Evolutionary conservation across 1,284 basidiomycete species (phyloP).

Genomic region (Ustilago cynodontis): DNA sequence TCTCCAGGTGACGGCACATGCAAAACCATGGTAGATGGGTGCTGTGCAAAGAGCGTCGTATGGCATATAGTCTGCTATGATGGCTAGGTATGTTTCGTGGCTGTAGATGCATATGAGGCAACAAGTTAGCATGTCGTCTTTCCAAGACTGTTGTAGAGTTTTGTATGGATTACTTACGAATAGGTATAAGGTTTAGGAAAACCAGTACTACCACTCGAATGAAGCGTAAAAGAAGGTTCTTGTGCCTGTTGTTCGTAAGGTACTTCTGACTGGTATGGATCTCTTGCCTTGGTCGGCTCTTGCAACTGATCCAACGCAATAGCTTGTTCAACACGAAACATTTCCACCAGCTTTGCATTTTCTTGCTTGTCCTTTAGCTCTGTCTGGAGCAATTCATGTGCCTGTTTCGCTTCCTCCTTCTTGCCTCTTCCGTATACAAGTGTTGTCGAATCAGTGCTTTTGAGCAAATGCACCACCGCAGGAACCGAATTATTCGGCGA

Average conservation of each 20-base stretch:
- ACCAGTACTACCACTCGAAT: conserved; percentile 54
- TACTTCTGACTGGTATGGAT: conserved; percentile 18
- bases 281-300: conserved; percentile 3
- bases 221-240: conserved; percentile 31
- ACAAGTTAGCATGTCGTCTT: no score
- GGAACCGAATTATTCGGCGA: conserved; percentile 54
- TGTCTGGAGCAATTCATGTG: conserved; percentile 5
- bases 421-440: conserved; percentile 19
- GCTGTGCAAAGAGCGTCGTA: conserved; percentile 36
- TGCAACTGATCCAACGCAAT: conserved; percentile 18
- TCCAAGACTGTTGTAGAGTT: no score
- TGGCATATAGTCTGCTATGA: conserved; percentile 27
- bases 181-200: conserved; percentile 47
- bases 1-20: conserved; percentile 35
- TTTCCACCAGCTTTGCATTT: background rate
- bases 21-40: conserved; percentile 52
- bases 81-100: conserved; percentile 29
- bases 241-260: conserved; percentile 23
- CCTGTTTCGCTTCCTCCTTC: conserved; percentile 8
- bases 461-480: conserved; percentile 45
- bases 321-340: conserved; percentile 6
- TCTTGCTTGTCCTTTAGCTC: background rate
- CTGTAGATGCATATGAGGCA: conserved; percentile 1
- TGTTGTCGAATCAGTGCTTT: conserved; percentile 13
- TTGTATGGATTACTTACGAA: conserved; percentile 11